Evolutionary conservation across 2,329 filamentous ascomycete genomes (phyloP), one percentile per base, ranked within the genome.

Genomic region (Cercospora janseana): DNA sequence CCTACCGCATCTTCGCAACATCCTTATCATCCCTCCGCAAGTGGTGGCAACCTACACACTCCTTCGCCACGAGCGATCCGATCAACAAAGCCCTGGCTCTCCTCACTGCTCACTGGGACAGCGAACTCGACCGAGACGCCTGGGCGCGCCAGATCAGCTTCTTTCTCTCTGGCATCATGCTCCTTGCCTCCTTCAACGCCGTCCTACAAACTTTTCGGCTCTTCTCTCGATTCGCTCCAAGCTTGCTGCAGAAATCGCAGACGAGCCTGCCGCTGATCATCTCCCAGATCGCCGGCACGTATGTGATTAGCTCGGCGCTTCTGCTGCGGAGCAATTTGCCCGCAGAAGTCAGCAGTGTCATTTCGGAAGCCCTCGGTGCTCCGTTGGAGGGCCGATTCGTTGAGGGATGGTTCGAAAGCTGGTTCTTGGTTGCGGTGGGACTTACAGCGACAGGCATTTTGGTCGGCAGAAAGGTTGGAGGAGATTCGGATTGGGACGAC

Each of bases 141-240:
- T 94, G 88, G 88, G 85, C 87, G 16, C 84, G 88, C 23, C 87
- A 89, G 64, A 91, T 94, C 58, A 89, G 86, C 52, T 94, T 95
- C 69, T 73, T 89, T 16, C 77, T 95, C 4, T 88, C 85, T 6
- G 89, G 88, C 13, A 81, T 91, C 42, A 93, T 95, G 66, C 82
- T 95, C 18, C 76, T 88, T 12, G 85, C 87, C 2, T 88, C 86
- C 48, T 89, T 90, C 69, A 88, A 86, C 68, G 87, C 84, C 50
- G 88, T 88, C 13, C 75, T 91, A n/a, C 88, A 93, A 66, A 95
- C 89, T 0, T 87, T 92, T 61, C 83, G 86, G 59, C 78, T 95
- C 47, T 88, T 95, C 63, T 81, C 86, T 3, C 84, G 85, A 57
- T 86, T 88, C 72, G 78, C 83, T 6, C 88, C 88, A 0, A 62